These are phyloP conservation scores for Chiua virens DNA, from an alignment of 768 basidiomycete species.

Conservation along the genomic window DNA sequence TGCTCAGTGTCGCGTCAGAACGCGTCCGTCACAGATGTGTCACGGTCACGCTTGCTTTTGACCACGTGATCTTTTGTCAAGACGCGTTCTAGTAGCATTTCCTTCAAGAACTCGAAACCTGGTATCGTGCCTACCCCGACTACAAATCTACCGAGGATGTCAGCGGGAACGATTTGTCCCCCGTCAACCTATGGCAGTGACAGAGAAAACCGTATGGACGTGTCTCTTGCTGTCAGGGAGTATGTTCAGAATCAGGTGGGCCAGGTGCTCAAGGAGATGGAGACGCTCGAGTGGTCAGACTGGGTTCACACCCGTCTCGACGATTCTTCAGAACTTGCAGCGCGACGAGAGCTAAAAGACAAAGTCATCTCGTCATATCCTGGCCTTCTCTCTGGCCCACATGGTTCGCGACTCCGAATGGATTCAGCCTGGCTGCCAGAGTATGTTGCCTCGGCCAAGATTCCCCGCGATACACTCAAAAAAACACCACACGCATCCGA, in stretches of 20 bases:
- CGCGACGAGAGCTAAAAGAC: constrained; percentile 1
- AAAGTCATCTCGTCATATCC: constrained; percentile 3
- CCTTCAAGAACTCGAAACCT: too few relatives aligned
- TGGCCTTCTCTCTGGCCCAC: constrained; percentile 1
- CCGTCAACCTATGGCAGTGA: too few relatives aligned
- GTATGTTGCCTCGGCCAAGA: constrained; percentile 3
- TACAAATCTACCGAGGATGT: too few relatives aligned
- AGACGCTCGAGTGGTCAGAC: constrained; percentile 12
- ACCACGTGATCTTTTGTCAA: constrained; percentile 12
- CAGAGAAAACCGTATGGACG: neutral
- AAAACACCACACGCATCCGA: constrained; percentile 2
- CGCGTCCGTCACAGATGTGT: constrained; percentile 30
- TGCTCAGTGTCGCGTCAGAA: constrained; percentile 14
- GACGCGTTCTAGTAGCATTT: neutral
- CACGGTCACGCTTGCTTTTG: constrained; percentile 13
- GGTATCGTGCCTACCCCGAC: too few relatives aligned
- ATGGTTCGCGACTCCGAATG: neutral
- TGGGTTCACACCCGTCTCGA: constrained; percentile 6
- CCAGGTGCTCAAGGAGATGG: constrained; percentile 9
- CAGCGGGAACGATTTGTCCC: too few relatives aligned
- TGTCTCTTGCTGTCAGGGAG: constrained; percentile 7
- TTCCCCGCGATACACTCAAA: neutral
- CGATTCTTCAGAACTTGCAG: neutral
- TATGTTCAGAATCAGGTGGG: constrained; percentile 14
- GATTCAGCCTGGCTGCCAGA: neutral